phyloP scores from a whole-genome alignment of 2,329 filamentous ascomycete species.

The Botrytis sinoallii region DNA sequence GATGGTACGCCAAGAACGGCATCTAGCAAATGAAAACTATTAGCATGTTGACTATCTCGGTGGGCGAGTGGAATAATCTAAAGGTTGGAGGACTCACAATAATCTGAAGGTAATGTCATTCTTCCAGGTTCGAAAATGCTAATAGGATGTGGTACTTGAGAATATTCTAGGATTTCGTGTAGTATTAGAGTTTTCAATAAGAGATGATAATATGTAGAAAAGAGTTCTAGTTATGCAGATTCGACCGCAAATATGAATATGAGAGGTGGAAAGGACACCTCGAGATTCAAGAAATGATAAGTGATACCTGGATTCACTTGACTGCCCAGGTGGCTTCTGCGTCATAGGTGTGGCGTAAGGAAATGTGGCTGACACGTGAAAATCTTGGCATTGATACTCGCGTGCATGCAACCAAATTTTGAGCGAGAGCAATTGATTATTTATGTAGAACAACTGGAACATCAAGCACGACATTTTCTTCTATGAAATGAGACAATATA shows the following conservation, averaged over 20 bases:
- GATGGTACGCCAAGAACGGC: constrained; percentile 70
- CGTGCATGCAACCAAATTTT: neutral
- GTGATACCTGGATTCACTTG: neutral
- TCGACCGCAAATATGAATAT: neutral
- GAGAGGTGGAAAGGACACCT: constrained; percentile 14
- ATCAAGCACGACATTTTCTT: neutral
- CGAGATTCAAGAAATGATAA: constrained; percentile 4
- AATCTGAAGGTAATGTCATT: constrained; percentile 35
- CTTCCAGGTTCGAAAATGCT: neutral
- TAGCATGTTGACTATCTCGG: constrained; percentile 2
- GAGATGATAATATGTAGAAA: neutral
- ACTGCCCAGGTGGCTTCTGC: neutral
- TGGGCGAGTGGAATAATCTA: neutral
- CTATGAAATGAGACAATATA: neutral
- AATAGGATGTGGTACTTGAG: neutral
- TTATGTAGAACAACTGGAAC: neutral
- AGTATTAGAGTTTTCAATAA: neutral
- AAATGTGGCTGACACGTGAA: neutral
- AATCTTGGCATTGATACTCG: neutral
- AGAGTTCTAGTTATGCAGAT: neutral
- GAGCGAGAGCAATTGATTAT: neutral
- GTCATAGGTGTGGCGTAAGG: constrained; percentile 2
- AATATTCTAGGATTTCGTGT: neutral
- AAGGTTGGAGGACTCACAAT: constrained; percentile 39
- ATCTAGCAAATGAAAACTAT: constrained; percentile 48